Conservation (phyloP, 139 green algal species). For the Chlamydomonas schloesseri region DNA sequence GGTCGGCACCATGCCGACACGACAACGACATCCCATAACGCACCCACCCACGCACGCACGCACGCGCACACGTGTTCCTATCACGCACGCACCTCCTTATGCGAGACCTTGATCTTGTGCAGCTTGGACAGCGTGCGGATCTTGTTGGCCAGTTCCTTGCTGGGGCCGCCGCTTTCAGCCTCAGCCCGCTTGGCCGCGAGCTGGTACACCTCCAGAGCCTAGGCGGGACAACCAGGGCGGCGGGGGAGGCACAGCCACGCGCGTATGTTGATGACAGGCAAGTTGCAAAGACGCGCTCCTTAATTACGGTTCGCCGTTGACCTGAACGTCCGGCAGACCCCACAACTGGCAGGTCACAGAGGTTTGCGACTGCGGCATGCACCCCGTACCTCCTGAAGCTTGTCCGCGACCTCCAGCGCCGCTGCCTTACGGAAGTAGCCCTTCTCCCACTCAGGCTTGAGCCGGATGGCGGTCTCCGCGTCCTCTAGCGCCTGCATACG, state of each 20-base stretch:
- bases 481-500: conserved; percentile 90
- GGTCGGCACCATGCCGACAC: too few relatives aligned
- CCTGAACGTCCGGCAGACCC: too few relatives aligned
- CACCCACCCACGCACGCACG: too few relatives aligned
- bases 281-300: too few relatives aligned
- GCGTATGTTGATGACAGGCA: too few relatives aligned
- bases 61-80: too few relatives aligned
- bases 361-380: too few relatives aligned
- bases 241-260: too few relatives aligned
- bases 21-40: too few relatives aligned
- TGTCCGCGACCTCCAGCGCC: conserved; percentile 48
- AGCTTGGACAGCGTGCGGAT: conserved; percentile 40
- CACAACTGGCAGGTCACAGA: too few relatives aligned
- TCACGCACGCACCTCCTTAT: conserved; percentile 13
- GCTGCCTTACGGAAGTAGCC: conserved; percentile 51
- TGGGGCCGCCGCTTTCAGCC: not conserved
- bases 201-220: conserved; percentile 49
- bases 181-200: not conserved
- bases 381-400: conserved; percentile 25
- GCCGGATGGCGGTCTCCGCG: conserved; percentile 68
- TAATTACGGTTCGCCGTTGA: too few relatives aligned
- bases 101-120: conserved; percentile 27
- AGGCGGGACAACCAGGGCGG: not conserved
- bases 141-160: conserved; percentile 48
- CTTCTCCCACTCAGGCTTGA: conserved; percentile 92